phyloP scores from a whole-genome alignment of 1,284 basidiomycete species.

The Coniferiporia sulphurascens region DNA sequence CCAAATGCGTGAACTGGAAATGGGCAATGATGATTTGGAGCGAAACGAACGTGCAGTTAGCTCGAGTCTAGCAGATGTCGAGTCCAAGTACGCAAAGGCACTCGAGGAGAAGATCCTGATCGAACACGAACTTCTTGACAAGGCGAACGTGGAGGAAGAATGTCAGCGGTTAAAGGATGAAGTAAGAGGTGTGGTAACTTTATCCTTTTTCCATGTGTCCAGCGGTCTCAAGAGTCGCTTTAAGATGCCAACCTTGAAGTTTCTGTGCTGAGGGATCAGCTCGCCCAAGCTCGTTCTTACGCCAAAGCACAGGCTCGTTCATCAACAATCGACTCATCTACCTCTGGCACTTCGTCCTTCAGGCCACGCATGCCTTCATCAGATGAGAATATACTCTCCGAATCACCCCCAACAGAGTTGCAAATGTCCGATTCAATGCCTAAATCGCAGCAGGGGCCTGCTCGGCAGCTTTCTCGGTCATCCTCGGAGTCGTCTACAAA shows the following conservation, averaged over 20 bases:
- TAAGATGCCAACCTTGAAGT: slow-evolving; percentile 84
- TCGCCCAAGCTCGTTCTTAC: slow-evolving; percentile 36
- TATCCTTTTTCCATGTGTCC: slow-evolving; percentile 3
- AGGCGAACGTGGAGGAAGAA: slow-evolving; percentile 88
- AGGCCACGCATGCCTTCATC: slow-evolving; percentile 24
- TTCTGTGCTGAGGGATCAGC: slow-evolving; percentile 75
- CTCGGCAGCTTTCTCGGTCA: slow-evolving; percentile 19
- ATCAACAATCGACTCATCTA: slow-evolving; percentile 22
- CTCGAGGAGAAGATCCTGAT: slow-evolving; percentile 96
- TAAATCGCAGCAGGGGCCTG: background rate
- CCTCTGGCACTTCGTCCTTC: slow-evolving; percentile 28
- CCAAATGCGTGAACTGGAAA: slow-evolving; percentile 84
- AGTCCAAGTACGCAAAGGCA: slow-evolving; percentile 85
- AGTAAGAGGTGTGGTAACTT: slow-evolving; percentile 65
- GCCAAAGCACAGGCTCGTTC: slow-evolving; percentile 26
- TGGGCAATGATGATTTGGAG: slow-evolving; percentile 95
- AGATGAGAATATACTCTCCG: slow-evolving; percentile 37
- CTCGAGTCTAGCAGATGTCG: slow-evolving; percentile 88
- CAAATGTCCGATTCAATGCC: slow-evolving; percentile 52
- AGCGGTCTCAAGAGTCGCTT: slow-evolving; percentile 23
- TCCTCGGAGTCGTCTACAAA: slow-evolving; percentile 36
- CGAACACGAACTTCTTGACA: slow-evolving; percentile 94
- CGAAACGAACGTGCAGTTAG: slow-evolving; percentile 87
- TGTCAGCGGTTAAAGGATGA: slow-evolving; percentile 91
- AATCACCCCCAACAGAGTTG: slow-evolving; percentile 55